Evolutionary conservation across 495 filamentous ascomycete genomes (phyloP), one percentile per base, ranked within the genome.

Genomic region (Aspergillus bridgeri): DNA sequence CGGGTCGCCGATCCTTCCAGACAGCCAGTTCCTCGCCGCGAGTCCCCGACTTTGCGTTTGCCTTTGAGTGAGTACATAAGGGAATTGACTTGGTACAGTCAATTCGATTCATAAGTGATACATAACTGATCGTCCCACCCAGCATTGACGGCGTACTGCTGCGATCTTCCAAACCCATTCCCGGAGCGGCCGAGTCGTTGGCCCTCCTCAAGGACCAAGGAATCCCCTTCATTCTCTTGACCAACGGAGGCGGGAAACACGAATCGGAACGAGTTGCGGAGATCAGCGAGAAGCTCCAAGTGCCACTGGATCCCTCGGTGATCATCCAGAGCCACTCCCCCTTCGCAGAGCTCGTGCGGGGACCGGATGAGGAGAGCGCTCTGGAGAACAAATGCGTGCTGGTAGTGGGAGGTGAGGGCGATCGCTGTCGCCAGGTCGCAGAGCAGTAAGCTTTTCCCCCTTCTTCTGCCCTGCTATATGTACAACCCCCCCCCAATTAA

Each of bases 91-190:
- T 23, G 42, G 44, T 38, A 19, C 46, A 1, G 43, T 23, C 53
- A 13, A 21, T 24, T 48, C 56, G 44, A 46, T 33, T 22, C 33
- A 8, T 44, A 45, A 23, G 18, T 18, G n/a, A 23, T 46, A 52
- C 46, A 60, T 48, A 25, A 17, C 23, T 25, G 13, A 24, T 22
- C 15, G 21, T 25, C 0, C 27, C 8, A 9, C 23, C 13, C 52
- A 96, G 91, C 70, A 96, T 98, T 66, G 94, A 99, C 69, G 95
- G 95, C 58, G 95, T 99, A 23, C 87, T 99, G 19, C 80, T 96
- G n/a, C 91, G 92, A 67, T 85, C 87, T 60, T 84, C 87, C 0
- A 83, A 82, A 53, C 86, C 92, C 8, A 84, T 96, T 33, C 87
- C 92, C n/a, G 85, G 86, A 29, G 95, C 95, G 0, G 75, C 83